Base-by-base conservation (phyloP, 164 flowering plant genomes). In the Warburgia ugandensis region DNA sequence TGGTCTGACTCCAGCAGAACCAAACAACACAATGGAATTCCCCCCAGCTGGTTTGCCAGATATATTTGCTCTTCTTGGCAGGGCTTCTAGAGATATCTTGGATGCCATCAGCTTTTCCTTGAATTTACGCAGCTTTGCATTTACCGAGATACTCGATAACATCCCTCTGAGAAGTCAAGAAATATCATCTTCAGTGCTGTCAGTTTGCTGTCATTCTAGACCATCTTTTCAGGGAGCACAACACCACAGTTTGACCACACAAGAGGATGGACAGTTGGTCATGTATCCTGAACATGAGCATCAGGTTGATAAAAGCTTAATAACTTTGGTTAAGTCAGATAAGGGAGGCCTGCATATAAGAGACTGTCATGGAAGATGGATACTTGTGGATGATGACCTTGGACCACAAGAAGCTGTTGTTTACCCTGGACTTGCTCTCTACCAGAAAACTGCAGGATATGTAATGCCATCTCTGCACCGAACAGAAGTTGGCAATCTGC, bases 371-470 rank as follows among this genome's bases (percentile, higher is more conserved):
- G 95, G 96, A 20, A 77, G 69, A 13, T 84, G 95, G 98, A 67
- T 85, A 54, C 80, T 83, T 39, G 83, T 83, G 32, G 96, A 91
- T 72, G 92, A 62, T 20, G 92, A 87, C 52, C 81, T 91, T 56
- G 98, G 98, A 23, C 96, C 96, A 3, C 88, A 78, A 62, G 98
- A 91, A 47, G 98, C 79, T 3, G 72, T 91, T 49, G 77, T 87
- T 49, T 91, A 78, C 67, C 92, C 98, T 65, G 98, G 98, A 40
- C 84, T 91, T 31, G 92, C 96, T 19, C 73, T 91, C 2, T 87
- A 91, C 69, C 90, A 85, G 61, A 94, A 96, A 59, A 87, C 98
- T 41, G 98, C 98, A 6, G 96, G 98, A 6, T 77, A 83, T 77
- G 66, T 91, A 21, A 80, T 64, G 52, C 94, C 98, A 29, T 90